phyloP scores from a whole-genome alignment of 1,284 basidiomycete species.

The Marasmius oreades region DNA sequence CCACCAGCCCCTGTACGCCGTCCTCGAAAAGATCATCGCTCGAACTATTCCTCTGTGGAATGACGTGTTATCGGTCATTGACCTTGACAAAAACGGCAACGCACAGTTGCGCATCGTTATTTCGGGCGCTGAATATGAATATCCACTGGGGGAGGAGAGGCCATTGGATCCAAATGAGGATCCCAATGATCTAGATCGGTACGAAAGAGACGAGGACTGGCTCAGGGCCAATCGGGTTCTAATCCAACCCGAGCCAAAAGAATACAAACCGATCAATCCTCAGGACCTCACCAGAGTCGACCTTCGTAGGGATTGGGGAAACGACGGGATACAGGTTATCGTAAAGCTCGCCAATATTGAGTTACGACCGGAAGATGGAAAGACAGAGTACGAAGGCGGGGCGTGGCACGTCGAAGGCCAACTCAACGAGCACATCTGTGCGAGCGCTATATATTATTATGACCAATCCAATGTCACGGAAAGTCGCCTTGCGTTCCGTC shows the following conservation, averaged over 20 bases:
- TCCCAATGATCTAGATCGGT: background rate
- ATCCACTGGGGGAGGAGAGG: background rate
- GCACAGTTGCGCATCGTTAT: background rate
- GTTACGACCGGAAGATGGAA: conserved; percentile 36
- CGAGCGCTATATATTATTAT: conserved; percentile 40
- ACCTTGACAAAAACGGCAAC: conserved; percentile 10
- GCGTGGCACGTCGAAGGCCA: conserved; percentile 38
- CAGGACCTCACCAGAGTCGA: conserved; percentile 16
- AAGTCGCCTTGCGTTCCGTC: conserved; percentile 29
- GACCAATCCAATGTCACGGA: conserved; percentile 30
- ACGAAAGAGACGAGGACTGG: background rate
- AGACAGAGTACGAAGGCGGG: conserved; percentile 31
- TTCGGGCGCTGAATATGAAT: background rate
- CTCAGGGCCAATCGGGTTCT: background rate
- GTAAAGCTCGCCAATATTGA: conserved; percentile 49
- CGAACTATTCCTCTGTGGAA: conserved; percentile 35
- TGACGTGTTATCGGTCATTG: conserved; percentile 18
- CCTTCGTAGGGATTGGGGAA: conserved; percentile 20
- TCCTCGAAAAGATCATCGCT: conserved; percentile 29
- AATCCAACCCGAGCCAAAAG: background rate
- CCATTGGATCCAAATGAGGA: background rate
- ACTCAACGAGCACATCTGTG: conserved; percentile 44
- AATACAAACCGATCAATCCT: background rate
- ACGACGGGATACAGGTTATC: conserved; percentile 40
- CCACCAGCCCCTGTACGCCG: conserved; percentile 24